A percentile compares a stretch with the other conserved stretches of the same genome.
Evolutionary conservation across 441 rosid species (phyloP).

Genomic region (Croton laevigatus): DNA sequence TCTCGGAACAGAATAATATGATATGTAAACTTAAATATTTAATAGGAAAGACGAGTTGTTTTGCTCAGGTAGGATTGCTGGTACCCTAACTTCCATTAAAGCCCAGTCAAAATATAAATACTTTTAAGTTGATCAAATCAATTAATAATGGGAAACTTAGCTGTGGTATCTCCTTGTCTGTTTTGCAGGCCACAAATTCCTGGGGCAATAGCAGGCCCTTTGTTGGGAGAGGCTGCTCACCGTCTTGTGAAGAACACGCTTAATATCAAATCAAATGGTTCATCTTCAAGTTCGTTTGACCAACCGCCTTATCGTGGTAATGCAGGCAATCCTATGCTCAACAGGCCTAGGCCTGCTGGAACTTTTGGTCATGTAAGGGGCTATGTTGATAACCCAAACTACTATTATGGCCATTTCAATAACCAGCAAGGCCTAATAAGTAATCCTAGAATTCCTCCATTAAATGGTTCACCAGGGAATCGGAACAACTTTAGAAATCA

Average conservation of each 20-base stretch:
- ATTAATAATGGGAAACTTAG: neutral
- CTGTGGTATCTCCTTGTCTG: neutral
- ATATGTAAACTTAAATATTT: neutral
- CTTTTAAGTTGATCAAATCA: neutral
- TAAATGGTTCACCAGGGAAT: conserved; percentile 47
- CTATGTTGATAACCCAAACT: conserved; percentile 39
- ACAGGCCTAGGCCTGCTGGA: conserved; percentile 60
- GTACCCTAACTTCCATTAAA: neutral
- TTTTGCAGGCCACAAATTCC: conserved; percentile 68
- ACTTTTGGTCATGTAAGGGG: conserved; percentile 57
- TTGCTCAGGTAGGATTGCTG: neutral
- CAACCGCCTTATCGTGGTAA: conserved; percentile 40
- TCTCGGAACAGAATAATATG: neutral
- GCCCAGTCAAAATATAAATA: neutral
- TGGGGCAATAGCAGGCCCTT: conserved; percentile 71
- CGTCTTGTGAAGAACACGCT: conserved; percentile 93
- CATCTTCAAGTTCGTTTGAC: conserved; percentile 43
- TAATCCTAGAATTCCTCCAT: conserved; percentile 41
- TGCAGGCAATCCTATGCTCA: conserved; percentile 37
- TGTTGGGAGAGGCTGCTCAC: conserved; percentile 93
- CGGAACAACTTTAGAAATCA: conserved; percentile 38
- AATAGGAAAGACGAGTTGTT: neutral
- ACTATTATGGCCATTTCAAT: conserved; percentile 41
- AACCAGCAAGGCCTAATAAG: conserved; percentile 37
- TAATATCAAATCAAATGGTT: conserved; percentile 59